Base-by-base conservation (phyloP, 257 asterid species). In the Petrea volubilis region DNA sequence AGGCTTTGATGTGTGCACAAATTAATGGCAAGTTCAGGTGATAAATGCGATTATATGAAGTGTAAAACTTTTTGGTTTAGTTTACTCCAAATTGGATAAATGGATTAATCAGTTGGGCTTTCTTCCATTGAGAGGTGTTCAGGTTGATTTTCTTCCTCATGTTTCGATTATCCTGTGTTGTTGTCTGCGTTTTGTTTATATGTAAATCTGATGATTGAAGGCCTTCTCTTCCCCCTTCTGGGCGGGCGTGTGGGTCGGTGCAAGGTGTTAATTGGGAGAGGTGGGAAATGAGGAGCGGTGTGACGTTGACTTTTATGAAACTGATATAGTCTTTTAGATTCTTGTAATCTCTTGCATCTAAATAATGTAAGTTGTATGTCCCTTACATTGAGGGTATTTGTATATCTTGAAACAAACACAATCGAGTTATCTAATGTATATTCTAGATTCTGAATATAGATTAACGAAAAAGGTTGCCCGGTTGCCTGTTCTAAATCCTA, bases 401-500 rank as follows among this genome's bases (percentile, higher is more conserved):
- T 8, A 13, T 18, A 27, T 52, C 27, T 53, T 38, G 59, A 59
- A 23, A 43, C 12, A 11, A 51, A 44, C 18, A 44, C 9, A 60
- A 47, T 46, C 60, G 55, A 17, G 10, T 50, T 60, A 27, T 60
- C 28, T 53, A 14, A 11, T 65, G 25, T 58, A 64, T 40, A 21
- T 21, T 59, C 25, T 27, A 36, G 28, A 20, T 65, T 72, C n/a
- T 53, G 17, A 60, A 4, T 49, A 27, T 46, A 52, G 58, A 7
- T 68, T 60, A 52, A 14, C 52, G 64, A 67, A 34, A 50, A 58
- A 24, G 27, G 60, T 46, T 46, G 34, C 38, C 72, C n/a, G 34
- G 36, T 34, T 55, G 36, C 52, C 53, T 46, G 52, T 24, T 56
- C 76, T 72, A 33, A 74, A 69, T 64, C 61, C 34, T 18, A 61